Evolutionary conservation across 2,329 filamentous ascomycete species (phyloP), one percentile per base, ranked within the genome.

Genomic region (Colletotrichum sublineola): DNA sequence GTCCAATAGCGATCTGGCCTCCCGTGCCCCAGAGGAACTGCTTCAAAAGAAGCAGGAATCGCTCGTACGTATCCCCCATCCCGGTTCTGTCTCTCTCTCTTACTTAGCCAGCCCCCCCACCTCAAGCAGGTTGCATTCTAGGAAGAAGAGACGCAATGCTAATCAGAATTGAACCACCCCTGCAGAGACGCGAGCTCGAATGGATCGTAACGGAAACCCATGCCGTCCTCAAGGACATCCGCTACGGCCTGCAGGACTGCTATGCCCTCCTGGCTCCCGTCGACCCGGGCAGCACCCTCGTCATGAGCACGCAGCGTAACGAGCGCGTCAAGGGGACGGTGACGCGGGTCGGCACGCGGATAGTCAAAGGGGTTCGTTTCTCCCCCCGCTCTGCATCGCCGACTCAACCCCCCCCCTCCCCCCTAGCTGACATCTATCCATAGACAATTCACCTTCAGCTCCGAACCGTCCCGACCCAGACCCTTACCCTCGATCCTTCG

Each of bases 281-380:
- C 74, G 94, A 97, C 79, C 91, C 92, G 1, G 95, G 95, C 11
- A 95, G 92, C 77, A 99, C 96, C 0, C 89, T 99, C 38, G 95
- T 96, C 40, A 88, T 99, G 75, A 96, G 93, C 74, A 97, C 95
- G 18, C 89, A 93, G 68, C 90, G 95, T 68, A 96, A 94, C 67
- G 96, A 99, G 84, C 91, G 89, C 76, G 91, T 98, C 74, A 99
- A 99, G 82, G 96, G 96, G 24, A 94, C 94, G 77, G 90, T 98
- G 73, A 98, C 96, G 1, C 90, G 96, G 66, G 90, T 97, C 46
- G 96, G 96, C 50, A 94, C 94, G n/a, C 91, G 93, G 63, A 92
- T 99, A 75, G 92, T 97, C 74, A 97, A 97, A 81, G 96, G 95
- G 75, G 94, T 95, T 95, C 86, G 77, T 91, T 87, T 7, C 33